These are phyloP conservation scores for Lepiota venenata DNA, from an alignment of 768 basidiomycete species.

Conservation along the genomic window DNA sequence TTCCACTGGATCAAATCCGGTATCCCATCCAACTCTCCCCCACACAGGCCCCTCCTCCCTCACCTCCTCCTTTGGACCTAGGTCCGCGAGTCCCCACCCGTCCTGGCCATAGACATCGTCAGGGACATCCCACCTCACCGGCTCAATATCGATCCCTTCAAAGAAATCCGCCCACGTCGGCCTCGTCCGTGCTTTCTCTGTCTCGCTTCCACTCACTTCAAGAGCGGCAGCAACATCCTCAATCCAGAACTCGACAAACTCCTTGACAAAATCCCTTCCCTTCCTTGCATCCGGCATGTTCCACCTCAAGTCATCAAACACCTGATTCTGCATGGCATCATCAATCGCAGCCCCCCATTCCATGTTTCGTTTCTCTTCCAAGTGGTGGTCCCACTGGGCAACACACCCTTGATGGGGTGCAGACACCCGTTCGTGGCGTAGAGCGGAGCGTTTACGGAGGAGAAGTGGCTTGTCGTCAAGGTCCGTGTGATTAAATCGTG, in stretches of 20 bases:
- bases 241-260: slow-evolving; percentile 6
- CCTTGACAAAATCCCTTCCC: neutral
- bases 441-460: neutral
- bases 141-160: neutral
- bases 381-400: neutral
- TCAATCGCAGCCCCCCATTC: neutral
- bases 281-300: neutral
- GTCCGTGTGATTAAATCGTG: neutral
- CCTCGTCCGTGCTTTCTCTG: neutral
- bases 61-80: too few relatives aligned
- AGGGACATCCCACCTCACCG: neutral
- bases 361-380: neutral
- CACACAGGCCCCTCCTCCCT: too few relatives aligned
- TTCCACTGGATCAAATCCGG: neutral
- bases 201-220: neutral
- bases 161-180: slow-evolving; percentile 8
- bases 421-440: neutral
- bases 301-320: slow-evolving; percentile 2
- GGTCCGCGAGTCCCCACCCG: neutral
- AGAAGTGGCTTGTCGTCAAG: neutral
- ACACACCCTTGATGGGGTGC: neutral
- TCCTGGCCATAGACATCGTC: neutral
- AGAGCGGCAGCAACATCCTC: slow-evolving; percentile 3
- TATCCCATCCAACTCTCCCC: too few relatives aligned
- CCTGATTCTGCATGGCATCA: neutral